Evolutionary conservation across 2,329 filamentous ascomycete species (phyloP).

Genomic region (Neobulgaria alba): DNA sequence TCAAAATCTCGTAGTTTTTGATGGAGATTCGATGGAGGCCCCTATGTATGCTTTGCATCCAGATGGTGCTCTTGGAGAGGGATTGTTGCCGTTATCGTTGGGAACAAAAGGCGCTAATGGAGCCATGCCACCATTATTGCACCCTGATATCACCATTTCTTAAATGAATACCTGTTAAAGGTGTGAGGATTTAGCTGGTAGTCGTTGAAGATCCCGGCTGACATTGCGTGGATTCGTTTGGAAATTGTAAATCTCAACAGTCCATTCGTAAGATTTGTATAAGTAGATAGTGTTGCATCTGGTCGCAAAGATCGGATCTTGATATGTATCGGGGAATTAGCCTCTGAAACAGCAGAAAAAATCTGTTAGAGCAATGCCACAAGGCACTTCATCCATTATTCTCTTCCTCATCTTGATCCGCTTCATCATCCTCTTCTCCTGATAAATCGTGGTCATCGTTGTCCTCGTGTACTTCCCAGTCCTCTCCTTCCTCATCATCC

Average conservation of each 20-base stretch:
- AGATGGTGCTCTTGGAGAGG: slow-evolving; percentile 44
- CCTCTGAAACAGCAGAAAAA: background rate
- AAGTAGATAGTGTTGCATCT: too few relatives aligned
- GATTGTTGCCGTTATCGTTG: slow-evolving; percentile 33
- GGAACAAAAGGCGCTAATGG: too few relatives aligned
- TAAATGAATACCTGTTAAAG: too few relatives aligned
- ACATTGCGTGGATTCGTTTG: too few relatives aligned
- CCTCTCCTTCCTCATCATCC: background rate
- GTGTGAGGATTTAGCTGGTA: too few relatives aligned
- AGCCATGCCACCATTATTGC: too few relatives aligned
- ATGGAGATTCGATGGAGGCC: slow-evolving; percentile 71
- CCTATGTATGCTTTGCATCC: slow-evolving; percentile 78
- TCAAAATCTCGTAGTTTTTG: slow-evolving; percentile 89
- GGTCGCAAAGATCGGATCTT: too few relatives aligned
- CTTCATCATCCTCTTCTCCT: background rate
- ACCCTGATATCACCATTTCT: too few relatives aligned
- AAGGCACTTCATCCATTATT: background rate
- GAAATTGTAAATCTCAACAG: too few relatives aligned
- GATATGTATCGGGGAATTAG: too few relatives aligned
- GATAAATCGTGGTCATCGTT: background rate
- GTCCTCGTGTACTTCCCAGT: background rate
- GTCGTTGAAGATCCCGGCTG: too few relatives aligned
- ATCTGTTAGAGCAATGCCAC: background rate
- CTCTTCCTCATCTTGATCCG: background rate
- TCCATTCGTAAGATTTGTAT: too few relatives aligned